Evolutionary conservation across 164 flowering plant genomes (phyloP).

Genomic region (Echeveria elegans): DNA sequence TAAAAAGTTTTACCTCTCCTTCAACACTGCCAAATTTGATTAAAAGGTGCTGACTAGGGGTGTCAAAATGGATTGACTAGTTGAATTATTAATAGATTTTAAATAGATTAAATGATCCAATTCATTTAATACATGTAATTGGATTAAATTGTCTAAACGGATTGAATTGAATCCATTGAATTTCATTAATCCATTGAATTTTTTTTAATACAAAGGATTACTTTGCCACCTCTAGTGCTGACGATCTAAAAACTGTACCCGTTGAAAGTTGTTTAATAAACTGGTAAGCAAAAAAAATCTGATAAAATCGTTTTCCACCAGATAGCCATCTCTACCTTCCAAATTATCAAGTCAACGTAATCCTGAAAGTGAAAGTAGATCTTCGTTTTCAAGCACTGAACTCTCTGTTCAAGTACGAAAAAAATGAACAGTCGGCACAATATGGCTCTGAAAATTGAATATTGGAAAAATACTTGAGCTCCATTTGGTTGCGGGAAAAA

Average conservation of each 20-base stretch:
- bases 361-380: conserved; percentile 94
- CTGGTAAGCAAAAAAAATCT: neutral
- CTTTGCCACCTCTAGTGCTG: too few relatives aligned
- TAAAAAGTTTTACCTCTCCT: conserved; percentile 66
- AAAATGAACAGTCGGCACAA: neutral
- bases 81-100: too few relatives aligned
- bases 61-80: too few relatives aligned
- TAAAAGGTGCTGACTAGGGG: conserved; percentile 79
- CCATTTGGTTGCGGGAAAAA: too few relatives aligned
- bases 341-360: conserved; percentile 84
- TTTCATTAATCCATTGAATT: too few relatives aligned
- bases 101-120: too few relatives aligned
- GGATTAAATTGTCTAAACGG: too few relatives aligned
- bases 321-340: conserved; percentile 64
- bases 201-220: too few relatives aligned
- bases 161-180: too few relatives aligned
- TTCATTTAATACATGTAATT: too few relatives aligned
- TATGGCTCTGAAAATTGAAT: neutral
- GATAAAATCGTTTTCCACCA: neutral
- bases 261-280: conserved; percentile 14
- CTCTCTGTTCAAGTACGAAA: conserved; percentile 53
- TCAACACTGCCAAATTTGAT: conserved; percentile 95
- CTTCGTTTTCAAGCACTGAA: conserved; percentile 79
- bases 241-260: conserved; percentile 96
- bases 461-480: neutral